Evolutionary conservation across 345 rosid genomes (phyloP).

Genomic region (Brassica juncea): DNA sequence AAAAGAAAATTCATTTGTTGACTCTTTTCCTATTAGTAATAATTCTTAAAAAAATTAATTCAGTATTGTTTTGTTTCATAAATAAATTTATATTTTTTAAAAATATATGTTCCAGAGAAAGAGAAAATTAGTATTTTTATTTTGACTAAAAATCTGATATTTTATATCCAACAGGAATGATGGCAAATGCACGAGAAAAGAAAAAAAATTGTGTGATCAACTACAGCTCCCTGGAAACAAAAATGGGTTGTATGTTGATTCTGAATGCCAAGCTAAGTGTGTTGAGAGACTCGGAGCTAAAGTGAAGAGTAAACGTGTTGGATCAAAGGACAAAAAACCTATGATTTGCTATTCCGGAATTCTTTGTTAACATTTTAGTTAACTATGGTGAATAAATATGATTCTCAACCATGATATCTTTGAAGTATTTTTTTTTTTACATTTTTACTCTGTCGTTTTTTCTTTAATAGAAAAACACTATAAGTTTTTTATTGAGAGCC

Average conservation of each 20-base stretch:
- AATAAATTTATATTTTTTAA: too few species aligned
- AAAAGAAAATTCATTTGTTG: neutral
- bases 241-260: neutral
- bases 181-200: neutral
- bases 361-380: neutral
- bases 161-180: neutral
- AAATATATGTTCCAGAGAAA: neutral
- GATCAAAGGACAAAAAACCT: neutral
- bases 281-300: neutral
- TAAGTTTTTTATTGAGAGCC: neutral
- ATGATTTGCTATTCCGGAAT: neutral
- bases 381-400: neutral
- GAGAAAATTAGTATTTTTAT: neutral
- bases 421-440: neutral
- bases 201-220: neutral
- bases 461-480: neutral
- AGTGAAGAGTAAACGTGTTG: neutral
- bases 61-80: neutral
- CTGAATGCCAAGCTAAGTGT: neutral
- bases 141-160: neutral
- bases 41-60: neutral
- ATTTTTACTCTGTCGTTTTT: neutral
- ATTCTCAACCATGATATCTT: neutral
- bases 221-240: neutral
- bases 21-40: neutral